Conservation (phyloP, 495 filamentous ascomycete species). For the Daldinia decipiens region DNA sequence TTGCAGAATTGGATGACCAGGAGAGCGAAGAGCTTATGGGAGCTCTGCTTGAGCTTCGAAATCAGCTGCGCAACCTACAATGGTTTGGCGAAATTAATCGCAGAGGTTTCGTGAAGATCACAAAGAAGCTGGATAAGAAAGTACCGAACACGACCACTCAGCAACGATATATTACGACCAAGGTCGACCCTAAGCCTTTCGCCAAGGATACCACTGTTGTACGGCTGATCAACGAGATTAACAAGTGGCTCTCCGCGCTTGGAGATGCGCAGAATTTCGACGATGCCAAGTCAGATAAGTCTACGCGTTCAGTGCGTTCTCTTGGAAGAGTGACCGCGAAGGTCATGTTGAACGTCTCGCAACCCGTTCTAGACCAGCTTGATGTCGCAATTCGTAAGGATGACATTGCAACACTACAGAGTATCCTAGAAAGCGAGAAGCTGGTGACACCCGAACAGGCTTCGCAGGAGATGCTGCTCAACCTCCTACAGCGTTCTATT, state of each 20-base stretch:
- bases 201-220: slow-evolving; percentile 76
- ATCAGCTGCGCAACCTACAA: slow-evolving; percentile 87
- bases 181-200: slow-evolving; percentile 86
- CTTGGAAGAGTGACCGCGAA: slow-evolving; percentile 76
- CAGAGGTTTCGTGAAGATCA: slow-evolving; percentile 95
- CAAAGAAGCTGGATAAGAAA: slow-evolving; percentile 97
- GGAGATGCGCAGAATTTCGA: slow-evolving; percentile 75
- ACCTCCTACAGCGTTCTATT: slow-evolving; percentile 85
- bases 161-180: slow-evolving; percentile 82
- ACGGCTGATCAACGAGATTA: slow-evolving; percentile 77
- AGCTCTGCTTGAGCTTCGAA: slow-evolving; percentile 85
- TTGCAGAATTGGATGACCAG: slow-evolving; percentile 68
- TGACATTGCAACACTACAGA: slow-evolving; percentile 68
- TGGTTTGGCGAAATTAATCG: slow-evolving; percentile 99
- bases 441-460: slow-evolving; percentile 60
- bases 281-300: slow-evolving; percentile 71
- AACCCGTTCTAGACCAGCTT: slow-evolving; percentile 72
- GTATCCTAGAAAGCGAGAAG: slow-evolving; percentile 68
- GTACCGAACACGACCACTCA: slow-evolving; percentile 76
- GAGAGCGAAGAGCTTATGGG: slow-evolving; percentile 90
- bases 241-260: slow-evolving; percentile 87
- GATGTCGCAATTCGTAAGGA: slow-evolving; percentile 83
- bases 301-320: slow-evolving; percentile 70
- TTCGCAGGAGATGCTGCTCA: slow-evolving; percentile 73
- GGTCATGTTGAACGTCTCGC: slow-evolving; percentile 73